Base-by-base conservation (phyloP, 2,329 filamentous ascomycete genomes). In the Penicillium sp. region DNA sequence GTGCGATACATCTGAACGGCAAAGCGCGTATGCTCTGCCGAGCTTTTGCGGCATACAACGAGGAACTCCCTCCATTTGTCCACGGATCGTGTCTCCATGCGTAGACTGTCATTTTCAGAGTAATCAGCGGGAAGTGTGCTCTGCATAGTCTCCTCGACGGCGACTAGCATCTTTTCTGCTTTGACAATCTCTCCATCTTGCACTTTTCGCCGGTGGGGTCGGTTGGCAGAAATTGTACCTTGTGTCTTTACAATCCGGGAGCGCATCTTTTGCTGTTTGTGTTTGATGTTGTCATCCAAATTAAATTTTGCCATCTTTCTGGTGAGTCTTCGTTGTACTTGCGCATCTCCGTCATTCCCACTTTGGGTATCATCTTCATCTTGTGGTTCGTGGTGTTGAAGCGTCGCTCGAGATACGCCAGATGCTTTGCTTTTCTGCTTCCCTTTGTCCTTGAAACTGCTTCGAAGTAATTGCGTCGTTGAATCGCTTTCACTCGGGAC, bases 31-130 rank as follows among this genome's bases (percentile, higher is more conserved):
- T 81, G 76, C 29, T 82, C 79, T 14, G 79, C 76, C 4, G 76
- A 76, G 53, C 79, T 79, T 61, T 84, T 81, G 47, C 85, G 78
- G 59, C 84, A 87, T 7, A 87, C 84, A 16, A 81, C 78, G 45
- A 82, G 73, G 55, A 82, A 87, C 65, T 88, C 85, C 44, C 83
- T 75, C 85, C 85, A 88, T 61, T 85, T 87, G 58, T 87, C 83
- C 39, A 82, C 70, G 10, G 79, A 77, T 49, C 79, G 77, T 8
- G 83, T 83, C 57, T 84, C 81, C 43, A 84, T 79, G 57, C 80
- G 79, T 55, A 83, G 74, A 57, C 81, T 85, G 42, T 80, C 79
- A 59, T 86, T 86, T 66, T 88, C 85, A 50, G 84, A 81, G 59
- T 83, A 88, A 53, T 87, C 83, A 7, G 81, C 77, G 0, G 83